Conservation (phyloP, 257 asterid genomes). For the Anisodus tanguticus region DNA sequence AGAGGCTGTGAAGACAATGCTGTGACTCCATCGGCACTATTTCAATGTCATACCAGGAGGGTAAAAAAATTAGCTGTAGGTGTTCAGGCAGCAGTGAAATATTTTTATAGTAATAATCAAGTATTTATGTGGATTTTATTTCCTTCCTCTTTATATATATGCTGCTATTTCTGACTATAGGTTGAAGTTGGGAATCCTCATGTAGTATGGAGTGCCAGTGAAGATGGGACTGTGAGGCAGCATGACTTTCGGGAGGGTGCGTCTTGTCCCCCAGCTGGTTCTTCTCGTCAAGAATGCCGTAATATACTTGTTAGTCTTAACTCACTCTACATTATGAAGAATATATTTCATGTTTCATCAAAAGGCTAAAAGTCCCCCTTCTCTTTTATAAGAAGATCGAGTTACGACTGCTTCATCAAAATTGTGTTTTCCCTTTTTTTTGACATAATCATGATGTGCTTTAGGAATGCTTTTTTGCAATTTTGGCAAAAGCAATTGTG, state of each 20-base stretch:
- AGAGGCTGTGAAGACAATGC: constrained; percentile 57
- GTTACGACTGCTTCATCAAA: background rate
- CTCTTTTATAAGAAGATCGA: background rate
- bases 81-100: constrained; percentile 29
- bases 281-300: constrained; percentile 92
- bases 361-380: background rate
- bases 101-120: background rate
- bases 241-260: constrained; percentile 97
- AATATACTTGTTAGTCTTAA: constrained; percentile 83
- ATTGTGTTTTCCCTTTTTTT: background rate
- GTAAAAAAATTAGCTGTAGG: constrained; percentile 96
- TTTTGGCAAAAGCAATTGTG: background rate
- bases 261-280: constrained; percentile 94
- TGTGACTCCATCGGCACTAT: constrained; percentile 66
- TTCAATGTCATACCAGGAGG: constrained; percentile 90
- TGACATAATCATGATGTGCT: constrained; percentile 12
- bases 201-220: constrained; percentile 99
- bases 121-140: background rate
- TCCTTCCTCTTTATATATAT: background rate
- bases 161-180: constrained; percentile 44
- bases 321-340: constrained; percentile 21
- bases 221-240: constrained; percentile 99
- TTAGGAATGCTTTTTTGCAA: background rate
- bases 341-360: constrained; percentile 12
- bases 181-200: constrained; percentile 96